Conservation (phyloP, 129 eudicot species). For the Glebionis coronaria region DNA sequence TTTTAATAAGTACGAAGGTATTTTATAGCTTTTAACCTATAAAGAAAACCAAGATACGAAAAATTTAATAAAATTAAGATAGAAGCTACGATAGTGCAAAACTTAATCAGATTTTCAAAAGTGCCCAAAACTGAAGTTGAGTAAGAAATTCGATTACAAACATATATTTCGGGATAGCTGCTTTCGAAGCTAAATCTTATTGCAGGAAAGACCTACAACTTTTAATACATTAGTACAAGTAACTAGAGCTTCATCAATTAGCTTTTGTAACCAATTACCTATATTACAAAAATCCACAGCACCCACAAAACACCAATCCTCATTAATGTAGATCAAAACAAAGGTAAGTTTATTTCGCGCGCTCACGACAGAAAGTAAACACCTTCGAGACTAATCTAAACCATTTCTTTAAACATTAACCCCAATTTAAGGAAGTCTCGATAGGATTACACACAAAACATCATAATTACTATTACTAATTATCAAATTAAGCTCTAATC, state of each 20-base stretch:
- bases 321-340: constrained; percentile 12
- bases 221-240: not conserved
- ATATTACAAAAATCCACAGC: not conserved
- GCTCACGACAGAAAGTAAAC: not conserved
- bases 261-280: not conserved
- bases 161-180: constrained; percentile 4
- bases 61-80: too few relatives aligned
- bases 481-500: too few relatives aligned
- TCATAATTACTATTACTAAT: too few relatives aligned
- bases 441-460: too few relatives aligned
- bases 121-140: too few relatives aligned
- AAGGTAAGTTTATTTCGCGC: constrained; percentile 6
- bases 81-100: too few relatives aligned
- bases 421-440: too few relatives aligned
- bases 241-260: not conserved
- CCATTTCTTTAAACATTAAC: too few relatives aligned
- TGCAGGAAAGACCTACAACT: constrained; percentile 3
- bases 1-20: too few relatives aligned
- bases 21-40: too few relatives aligned
- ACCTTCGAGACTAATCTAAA: not conserved
- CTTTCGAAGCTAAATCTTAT: constrained; percentile 5
- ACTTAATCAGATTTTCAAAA: too few relatives aligned
- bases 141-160: not conserved
- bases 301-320: not conserved
- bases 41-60: too few relatives aligned